A percentile compares a stretch with the other conserved stretches of the same genome.
phyloP scores from a whole-genome alignment of 768 basidiomycete species.

The Boletellus ananas region DNA sequence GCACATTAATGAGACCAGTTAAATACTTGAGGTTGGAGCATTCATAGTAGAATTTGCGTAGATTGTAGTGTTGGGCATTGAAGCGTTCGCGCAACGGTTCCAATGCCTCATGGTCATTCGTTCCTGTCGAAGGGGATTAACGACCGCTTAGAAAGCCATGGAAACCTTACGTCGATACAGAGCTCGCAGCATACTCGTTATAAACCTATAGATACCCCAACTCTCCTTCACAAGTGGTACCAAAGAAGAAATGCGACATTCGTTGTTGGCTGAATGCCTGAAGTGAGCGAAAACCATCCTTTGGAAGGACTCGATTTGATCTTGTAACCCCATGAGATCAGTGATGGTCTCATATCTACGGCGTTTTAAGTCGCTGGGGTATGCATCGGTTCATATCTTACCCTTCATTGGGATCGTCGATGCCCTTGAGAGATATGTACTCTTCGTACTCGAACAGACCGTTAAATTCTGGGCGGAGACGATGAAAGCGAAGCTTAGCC shows the following conservation, averaged over 20 bases:
- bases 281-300: slow-evolving; percentile 97
- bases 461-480: slow-evolving; percentile 94
- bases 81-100: slow-evolving; percentile 87
- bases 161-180: slow-evolving; percentile 81
- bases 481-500: slow-evolving; percentile 94
- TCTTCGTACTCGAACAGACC: slow-evolving; percentile 99
- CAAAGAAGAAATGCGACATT: slow-evolving; percentile 93
- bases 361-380: slow-evolving; percentile 8
- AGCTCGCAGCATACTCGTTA: slow-evolving; percentile 97
- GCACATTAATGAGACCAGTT: slow-evolving; percentile 96
- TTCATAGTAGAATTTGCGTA: slow-evolving; percentile 98
- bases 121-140: slow-evolving; percentile 51
- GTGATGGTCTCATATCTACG: slow-evolving; percentile 93
- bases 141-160: not conserved
- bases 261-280: slow-evolving; percentile 86
- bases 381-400: slow-evolving; percentile 36
- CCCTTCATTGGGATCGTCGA: slow-evolving; percentile 99
- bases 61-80: slow-evolving; percentile 84
- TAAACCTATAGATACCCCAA: slow-evolving; percentile 98
- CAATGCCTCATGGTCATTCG: slow-evolving; percentile 82
- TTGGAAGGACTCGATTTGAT: slow-evolving; percentile 98
- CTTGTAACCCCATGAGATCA: slow-evolving; percentile 96
- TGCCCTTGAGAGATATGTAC: slow-evolving; percentile 94
- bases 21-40: slow-evolving; percentile 98
- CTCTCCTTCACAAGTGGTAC: slow-evolving; percentile 98